Base-by-base conservation (phyloP, 768 basidiomycete species). In the Rhodotorula babjevae region DNA sequence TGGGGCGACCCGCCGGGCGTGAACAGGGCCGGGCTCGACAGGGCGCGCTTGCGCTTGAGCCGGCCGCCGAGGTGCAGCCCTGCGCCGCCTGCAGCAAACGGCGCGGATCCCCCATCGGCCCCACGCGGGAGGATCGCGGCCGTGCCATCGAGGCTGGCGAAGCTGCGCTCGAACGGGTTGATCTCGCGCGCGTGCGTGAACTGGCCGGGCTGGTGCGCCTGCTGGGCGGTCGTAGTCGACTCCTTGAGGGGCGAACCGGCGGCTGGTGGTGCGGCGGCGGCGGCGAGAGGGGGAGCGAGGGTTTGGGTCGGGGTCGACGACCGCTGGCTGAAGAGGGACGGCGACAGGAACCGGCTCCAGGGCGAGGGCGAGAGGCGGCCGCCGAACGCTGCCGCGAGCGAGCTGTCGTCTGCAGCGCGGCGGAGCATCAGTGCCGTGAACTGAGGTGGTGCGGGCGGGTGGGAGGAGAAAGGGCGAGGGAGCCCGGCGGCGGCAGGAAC, bases 101-200 rank as follows among this genome's bases (percentile, higher is more conserved):
- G 36, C 11, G 36, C 57, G 14, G 33, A 4, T 36, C 50, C 31
- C 25, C 33, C 52, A 36, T 12, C 42, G 44, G 21, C 49, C 33
- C 49, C 27, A n/a, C 25, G 31, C 23, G 2, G 27, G 47, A 12
- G 55, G 31, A 25, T 8, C 23, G 50, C 12, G 1, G 23, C 62
- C 36, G 36, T 57, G 50, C 27, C 9, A 23, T 61, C 27, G 44
- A 36, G 3, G 57, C 33, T 25, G 18, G 46, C n/a, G 12, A 57
- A 50, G 47, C 36, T 50, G 27, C 40, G 62, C 53, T 72, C 71
- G 67, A 72, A 72, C 16, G 71, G 71, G 63, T 72, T 72, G 63
- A 72, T 72, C 53, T 72, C 71, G 15, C 53, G 53, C 2, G 67
- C 52, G 47, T 72, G 71, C 21, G 67, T 64, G 55, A 68, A 72